Percentiles rank a stretch among this genome's conserved stretches.
phyloP scores from a whole-genome alignment of 768 basidiomycete genomes.

The Coprinopsis marcescibilis region DNA sequence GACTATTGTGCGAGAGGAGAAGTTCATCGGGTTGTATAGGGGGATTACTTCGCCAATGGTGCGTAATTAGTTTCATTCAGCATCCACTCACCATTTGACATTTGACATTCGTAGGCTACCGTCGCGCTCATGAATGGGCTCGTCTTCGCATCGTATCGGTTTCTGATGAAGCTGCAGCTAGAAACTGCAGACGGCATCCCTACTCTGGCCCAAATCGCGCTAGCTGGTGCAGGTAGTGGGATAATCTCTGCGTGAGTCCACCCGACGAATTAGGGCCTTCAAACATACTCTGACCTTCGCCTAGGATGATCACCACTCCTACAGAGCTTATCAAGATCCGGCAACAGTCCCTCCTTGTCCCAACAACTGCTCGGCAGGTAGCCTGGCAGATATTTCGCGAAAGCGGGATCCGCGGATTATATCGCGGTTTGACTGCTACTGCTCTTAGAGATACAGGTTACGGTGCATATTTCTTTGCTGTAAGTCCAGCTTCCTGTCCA shows the following conservation, averaged over 20 bases:
- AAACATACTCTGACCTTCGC: slow-evolving; percentile 31
- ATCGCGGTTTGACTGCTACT: slow-evolving; percentile 71
- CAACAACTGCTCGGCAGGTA: slow-evolving; percentile 47
- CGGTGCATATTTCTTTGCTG: slow-evolving; percentile 80
- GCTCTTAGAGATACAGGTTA: slow-evolving; percentile 76
- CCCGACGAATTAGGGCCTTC: background rate
- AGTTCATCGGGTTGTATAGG: slow-evolving; percentile 63
- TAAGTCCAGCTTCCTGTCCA: slow-evolving; percentile 28
- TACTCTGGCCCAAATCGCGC: slow-evolving; percentile 61
- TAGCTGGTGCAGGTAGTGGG: slow-evolving; percentile 80
- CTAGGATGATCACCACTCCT: slow-evolving; percentile 61
- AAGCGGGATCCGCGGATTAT: slow-evolving; percentile 62
- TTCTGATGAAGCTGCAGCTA: slow-evolving; percentile 66
- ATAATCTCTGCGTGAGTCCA: slow-evolving; percentile 65
- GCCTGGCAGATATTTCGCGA: slow-evolving; percentile 47
- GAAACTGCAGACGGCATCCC: slow-evolving; percentile 43
- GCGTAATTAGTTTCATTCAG: background rate
- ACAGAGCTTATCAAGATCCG: slow-evolving; percentile 87
- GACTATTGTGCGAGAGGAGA: slow-evolving; percentile 68
- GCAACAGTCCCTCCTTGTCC: slow-evolving; percentile 54
- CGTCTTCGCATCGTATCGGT: slow-evolving; percentile 80
- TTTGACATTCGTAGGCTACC: slow-evolving; percentile 40
- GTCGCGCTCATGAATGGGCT: slow-evolving; percentile 79
- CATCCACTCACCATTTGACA: background rate
- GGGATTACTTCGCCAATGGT: slow-evolving; percentile 81